Conservation (phyloP, 225 moss, liverwort and hornwort species). For the Sphagnum tenellum region DNA sequence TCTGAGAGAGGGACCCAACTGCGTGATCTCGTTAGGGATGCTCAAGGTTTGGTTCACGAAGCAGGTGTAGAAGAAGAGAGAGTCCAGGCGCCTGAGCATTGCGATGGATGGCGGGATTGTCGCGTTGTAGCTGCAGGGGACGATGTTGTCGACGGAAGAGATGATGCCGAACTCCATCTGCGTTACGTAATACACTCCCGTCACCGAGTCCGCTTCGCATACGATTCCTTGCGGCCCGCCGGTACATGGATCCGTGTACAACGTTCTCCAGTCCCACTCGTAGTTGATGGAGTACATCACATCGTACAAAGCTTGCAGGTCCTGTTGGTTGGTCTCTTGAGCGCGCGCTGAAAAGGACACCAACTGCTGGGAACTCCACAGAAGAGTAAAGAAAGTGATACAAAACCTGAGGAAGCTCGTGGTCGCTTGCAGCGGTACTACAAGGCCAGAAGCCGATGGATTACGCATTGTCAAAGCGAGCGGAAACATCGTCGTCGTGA, state of each 20-base stretch:
- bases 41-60: slow-evolving; percentile 5
- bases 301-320: slow-evolving; percentile 26
- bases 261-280: slow-evolving; percentile 20
- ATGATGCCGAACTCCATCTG: slow-evolving; percentile 34
- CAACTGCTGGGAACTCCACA: too few species aligned
- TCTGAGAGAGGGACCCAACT: slow-evolving; percentile 3
- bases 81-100: slow-evolving; percentile 13
- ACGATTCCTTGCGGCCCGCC: slow-evolving; percentile 28
- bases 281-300: slow-evolving; percentile 22
- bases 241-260: slow-evolving; percentile 31
- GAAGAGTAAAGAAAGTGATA: too few species aligned
- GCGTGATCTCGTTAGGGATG: slow-evolving; percentile 2
- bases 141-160: slow-evolving; percentile 23
- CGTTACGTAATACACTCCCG: slow-evolving; percentile 26
- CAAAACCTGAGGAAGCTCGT: too few species aligned
- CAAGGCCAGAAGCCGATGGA: too few species aligned
- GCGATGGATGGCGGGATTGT: slow-evolving; percentile 23
- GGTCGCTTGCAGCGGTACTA: too few species aligned
- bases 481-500: too few species aligned
- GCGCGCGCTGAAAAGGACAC: neutral
- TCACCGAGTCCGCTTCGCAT: slow-evolving; percentile 19
- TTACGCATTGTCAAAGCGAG: too few species aligned
- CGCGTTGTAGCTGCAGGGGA: slow-evolving; percentile 21
- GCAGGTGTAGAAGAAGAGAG: slow-evolving; percentile 26
- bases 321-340: slow-evolving; percentile 19